Percentiles rank a stretch among this genome's conserved stretches.
phyloP scores from a whole-genome alignment of 2,329 filamentous ascomycete genomes.

The Myotisia sp. region DNA sequence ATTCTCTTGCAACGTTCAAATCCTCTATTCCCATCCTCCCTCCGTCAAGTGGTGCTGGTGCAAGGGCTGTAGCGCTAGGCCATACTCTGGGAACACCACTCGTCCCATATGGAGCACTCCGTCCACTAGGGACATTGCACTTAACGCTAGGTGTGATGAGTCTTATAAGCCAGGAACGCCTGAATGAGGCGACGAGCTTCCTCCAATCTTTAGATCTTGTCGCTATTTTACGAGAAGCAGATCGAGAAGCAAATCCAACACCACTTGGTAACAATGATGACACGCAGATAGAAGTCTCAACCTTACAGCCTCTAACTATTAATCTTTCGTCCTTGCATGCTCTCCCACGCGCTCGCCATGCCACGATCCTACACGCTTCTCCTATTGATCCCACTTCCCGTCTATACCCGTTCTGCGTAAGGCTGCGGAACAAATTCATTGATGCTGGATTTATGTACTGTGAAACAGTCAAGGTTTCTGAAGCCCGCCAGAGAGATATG shows the following conservation, averaged over 20 bases:
- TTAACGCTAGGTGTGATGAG: conserved; percentile 79
- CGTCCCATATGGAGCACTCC: conserved; percentile 52
- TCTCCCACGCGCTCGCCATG: conserved; percentile 21
- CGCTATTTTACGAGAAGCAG: conserved; percentile 23
- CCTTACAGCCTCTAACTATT: conserved; percentile 25
- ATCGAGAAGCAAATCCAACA: conserved; percentile 20
- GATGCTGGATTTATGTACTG: conserved; percentile 29
- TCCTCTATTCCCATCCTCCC: conserved; percentile 35
- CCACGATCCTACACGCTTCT: conserved; percentile 28
- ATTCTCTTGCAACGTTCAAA: conserved; percentile 47
- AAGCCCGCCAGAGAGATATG: conserved; percentile 1
- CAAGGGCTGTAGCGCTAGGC: conserved; percentile 12
- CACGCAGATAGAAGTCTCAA: no score
- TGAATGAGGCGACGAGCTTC: conserved; percentile 34
- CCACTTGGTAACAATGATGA: no score
- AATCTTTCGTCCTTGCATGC: conserved; percentile 30
- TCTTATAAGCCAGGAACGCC: conserved; percentile 39
- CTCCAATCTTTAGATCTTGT: conserved; percentile 34
- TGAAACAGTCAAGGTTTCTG: conserved; percentile 8
- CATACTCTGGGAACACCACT: conserved; percentile 27
- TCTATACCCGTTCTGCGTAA: conserved; percentile 29
- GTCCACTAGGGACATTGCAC: conserved; percentile 69
- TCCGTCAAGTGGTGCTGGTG: conserved; percentile 5
- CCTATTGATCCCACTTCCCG: conserved; percentile 27
- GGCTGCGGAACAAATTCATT: conserved; percentile 29